Base-by-base conservation (phyloP, 352 stramenopile species). In the Globisporangium cystogenes region DNA sequence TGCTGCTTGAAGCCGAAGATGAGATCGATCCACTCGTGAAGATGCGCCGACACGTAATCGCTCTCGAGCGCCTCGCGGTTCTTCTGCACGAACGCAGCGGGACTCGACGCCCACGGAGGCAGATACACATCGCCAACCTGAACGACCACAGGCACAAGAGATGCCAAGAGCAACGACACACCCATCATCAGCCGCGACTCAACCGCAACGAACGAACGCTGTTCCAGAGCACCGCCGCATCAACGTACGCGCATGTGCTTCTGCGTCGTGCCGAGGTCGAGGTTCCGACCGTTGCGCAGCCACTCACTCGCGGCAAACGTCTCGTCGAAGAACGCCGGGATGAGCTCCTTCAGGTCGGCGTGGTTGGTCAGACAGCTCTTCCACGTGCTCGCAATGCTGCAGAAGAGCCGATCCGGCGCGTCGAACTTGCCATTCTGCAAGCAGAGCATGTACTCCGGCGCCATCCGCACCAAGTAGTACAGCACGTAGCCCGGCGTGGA, bases 341-440 rank as follows among this genome's bases (percentile, higher is more conserved):
- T 99, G 14, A 99, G 75, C 70, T 99, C 97, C 72, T 99, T 99
- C 7, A 99, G 80, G 67, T 99, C 97, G 1, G 90, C 88, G 31
- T 96, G 86, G 44, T 87, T 93, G 21, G 72, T 82, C 11, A 85
- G 18, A 35, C 76, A 89, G 26, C 80, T 81, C 21, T 97, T 80
- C 87, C 94, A 99, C 14, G 96, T 97, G 35, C 81, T 65, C 26
- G 87, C 63, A 42, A 99, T 86, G 53, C 86, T 98, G 35, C 79
- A 88, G 60, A 99, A 99, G 14, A 99, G 75, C 1, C 97, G 90
- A 70, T 99, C 97, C 0, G 96, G 82, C 0, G 98, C 89, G 74
- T 99, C 97, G 68, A 99, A 99, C 60, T 98, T 94, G 23, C 96
- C 96, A 57, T 90, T 90, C 74, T 99, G 97, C 21, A 99, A 81